Evolutionary conservation across 352 stramenopile genomes (phyloP).

Genomic region (Globisporangium viniferum): DNA sequence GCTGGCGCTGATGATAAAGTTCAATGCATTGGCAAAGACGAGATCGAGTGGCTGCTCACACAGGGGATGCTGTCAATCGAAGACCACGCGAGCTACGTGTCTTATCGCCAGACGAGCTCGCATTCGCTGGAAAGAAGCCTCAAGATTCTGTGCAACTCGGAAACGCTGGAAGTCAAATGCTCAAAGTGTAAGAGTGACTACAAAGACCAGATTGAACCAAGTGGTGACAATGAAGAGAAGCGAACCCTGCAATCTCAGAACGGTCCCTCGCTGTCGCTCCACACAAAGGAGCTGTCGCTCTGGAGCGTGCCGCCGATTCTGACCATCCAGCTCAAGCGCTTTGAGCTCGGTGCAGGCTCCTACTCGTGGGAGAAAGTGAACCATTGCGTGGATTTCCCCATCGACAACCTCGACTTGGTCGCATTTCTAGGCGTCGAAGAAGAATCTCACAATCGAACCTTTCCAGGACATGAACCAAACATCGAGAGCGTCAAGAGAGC

Average conservation of each 20-base stretch:
- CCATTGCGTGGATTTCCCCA: slow-evolving; percentile 90
- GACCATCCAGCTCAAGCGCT: slow-evolving; percentile 68
- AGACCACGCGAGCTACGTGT: slow-evolving; percentile 39
- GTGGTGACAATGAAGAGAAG: background rate
- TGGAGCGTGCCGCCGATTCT: slow-evolving; percentile 58
- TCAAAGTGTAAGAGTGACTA: slow-evolving; percentile 25
- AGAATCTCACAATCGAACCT: background rate
- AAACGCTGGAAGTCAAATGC: slow-evolving; percentile 43
- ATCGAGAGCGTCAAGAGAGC: slow-evolving; percentile 22
- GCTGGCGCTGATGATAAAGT: no score
- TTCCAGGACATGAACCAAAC: background rate
- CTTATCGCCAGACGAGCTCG: slow-evolving; percentile 24
- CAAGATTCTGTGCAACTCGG: slow-evolving; percentile 41
- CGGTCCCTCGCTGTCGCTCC: slow-evolving; percentile 10
- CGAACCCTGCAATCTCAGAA: background rate
- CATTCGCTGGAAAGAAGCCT: slow-evolving; percentile 41
- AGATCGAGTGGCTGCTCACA: slow-evolving; percentile 22
- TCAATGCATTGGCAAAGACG: background rate
- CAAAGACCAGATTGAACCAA: background rate
- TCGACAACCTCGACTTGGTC: slow-evolving; percentile 82
- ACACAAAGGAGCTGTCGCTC: slow-evolving; percentile 51
- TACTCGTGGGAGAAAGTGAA: slow-evolving; percentile 78
- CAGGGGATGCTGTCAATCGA: slow-evolving; percentile 17
- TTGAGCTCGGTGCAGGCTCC: slow-evolving; percentile 45
- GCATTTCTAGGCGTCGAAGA: slow-evolving; percentile 28